Base-by-base conservation (phyloP, 805 yeast species). In the Ogataea populi-albae region DNA sequence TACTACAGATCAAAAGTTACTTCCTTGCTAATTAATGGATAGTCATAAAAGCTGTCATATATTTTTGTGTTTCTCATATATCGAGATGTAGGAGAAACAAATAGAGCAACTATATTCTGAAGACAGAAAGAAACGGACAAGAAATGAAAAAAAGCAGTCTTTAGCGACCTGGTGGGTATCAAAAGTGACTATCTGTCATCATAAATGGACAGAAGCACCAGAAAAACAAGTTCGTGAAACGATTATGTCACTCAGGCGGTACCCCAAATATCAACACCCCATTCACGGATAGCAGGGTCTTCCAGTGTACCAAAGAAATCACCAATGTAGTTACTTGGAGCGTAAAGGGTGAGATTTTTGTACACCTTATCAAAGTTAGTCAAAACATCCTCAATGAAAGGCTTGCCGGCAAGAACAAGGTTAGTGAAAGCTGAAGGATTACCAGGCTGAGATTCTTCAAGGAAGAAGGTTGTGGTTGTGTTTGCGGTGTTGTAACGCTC, bases 251-350 rank as follows among this genome's bases (percentile, higher is more conserved):
- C 15, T 26, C 26, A 36, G 17, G 38, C 39, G 11, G 31, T 31
- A 32, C 50, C 54, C 53, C 50, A 49, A 12, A 37, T 7, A 27
- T 49, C 48, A n/a, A 41, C 11, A 35, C 52, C 52, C 52, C 52
- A 47, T 32, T 45, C 47, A 34, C 52, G 40, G 34, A 26, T 11
- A 7, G 41, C 11, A 24, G 59, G 48, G 24, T 69, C 70, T 17
- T 68, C 82, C 34, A 79, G 65, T 27, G 81, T 66, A 33, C 75
- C 79, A 41, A 67, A 72, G 39, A 73, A 65, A 51, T 79, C 85
- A 45, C 86, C 86, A 35, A 77, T 64, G 55, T 77, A 79, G 63
- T 77, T 77, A 15, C 58, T 58, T 11, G 82, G 64, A 30, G 54
- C 52, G 47, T 61, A 45, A 19, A 32, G 38, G 10, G 59, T 43